These are phyloP conservation scores for Citrus mangshanensis DNA, from an alignment of 345 rosid genomes.

Conservation along the genomic window DNA sequence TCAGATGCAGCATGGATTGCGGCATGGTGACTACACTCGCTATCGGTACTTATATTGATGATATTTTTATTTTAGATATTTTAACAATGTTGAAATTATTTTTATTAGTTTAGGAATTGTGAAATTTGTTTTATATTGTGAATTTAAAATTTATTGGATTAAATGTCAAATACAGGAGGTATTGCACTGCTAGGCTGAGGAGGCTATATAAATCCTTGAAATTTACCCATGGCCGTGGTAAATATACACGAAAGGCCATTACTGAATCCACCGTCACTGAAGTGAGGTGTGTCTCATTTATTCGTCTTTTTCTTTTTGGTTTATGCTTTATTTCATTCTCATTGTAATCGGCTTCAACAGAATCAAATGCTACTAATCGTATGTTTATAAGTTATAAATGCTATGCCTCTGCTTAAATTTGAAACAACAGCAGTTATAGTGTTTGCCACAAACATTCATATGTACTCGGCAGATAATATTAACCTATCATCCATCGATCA, in stretches of 20 bases:
- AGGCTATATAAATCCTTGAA: conserved; percentile 90
- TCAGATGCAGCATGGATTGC: conserved; percentile 97
- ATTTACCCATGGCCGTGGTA: conserved; percentile 94
- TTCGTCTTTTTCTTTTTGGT: not conserved
- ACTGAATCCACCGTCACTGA: conserved; percentile 87
- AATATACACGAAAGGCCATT: conserved; percentile 62
- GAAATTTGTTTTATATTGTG: not conserved
- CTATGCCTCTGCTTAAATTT: no score
- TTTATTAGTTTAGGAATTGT: not conserved
- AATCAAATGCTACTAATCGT: no score
- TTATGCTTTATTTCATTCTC: not conserved
- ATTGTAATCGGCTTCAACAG: not conserved
- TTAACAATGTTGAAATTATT: not conserved
- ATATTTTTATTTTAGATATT: not conserved
- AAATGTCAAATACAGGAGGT: conserved; percentile 59
- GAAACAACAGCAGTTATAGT: no score
- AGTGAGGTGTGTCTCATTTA: conserved; percentile 56
- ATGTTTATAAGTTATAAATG: not conserved
- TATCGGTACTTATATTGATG: conserved; percentile 49
- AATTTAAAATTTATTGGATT: conserved; percentile 13
- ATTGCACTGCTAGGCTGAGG: conserved; percentile 93
- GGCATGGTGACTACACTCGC: conserved; percentile 90
- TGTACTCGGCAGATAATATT: no score
- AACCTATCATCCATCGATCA: no score
- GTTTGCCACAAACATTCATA: no score